These are phyloP conservation scores for Euphorbia lathyris DNA, from an alignment of 345 rosid species.

Conservation along the genomic window DNA sequence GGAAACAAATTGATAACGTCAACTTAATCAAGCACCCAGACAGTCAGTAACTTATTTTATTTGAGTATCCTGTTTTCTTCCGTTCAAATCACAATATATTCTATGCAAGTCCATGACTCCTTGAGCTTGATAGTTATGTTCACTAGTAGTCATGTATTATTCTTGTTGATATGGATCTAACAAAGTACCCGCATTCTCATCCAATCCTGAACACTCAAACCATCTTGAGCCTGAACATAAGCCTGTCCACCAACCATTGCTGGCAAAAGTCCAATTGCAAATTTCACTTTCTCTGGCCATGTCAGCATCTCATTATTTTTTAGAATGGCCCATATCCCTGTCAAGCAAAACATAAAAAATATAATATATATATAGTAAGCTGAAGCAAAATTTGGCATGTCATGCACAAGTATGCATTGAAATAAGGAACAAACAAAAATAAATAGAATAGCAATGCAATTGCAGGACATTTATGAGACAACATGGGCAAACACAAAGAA, in stretches of 20 bases:
- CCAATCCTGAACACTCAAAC: slow-evolving; percentile 77
- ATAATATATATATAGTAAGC: neutral
- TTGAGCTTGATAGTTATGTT: neutral
- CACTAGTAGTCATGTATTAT: neutral
- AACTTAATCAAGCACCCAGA: neutral
- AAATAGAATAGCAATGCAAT: neutral
- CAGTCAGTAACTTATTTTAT: neutral
- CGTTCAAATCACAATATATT: neutral
- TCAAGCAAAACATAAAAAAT: slow-evolving; percentile 17
- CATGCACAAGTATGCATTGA: neutral
- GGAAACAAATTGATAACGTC: neutral
- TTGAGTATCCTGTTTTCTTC: neutral
- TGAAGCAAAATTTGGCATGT: neutral
- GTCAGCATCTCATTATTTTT: slow-evolving; percentile 91
- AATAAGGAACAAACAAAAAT: neutral
- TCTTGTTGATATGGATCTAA: neutral
- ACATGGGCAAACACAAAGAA: neutral
- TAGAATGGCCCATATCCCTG: slow-evolving; percentile 90
- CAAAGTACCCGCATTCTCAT: slow-evolving; percentile 72
- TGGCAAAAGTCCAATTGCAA: slow-evolving; percentile 95
- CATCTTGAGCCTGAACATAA: slow-evolving; percentile 96
- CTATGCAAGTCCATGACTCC: neutral
- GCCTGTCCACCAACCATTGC: slow-evolving; percentile 90
- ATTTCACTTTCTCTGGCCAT: slow-evolving; percentile 94
- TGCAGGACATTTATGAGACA: neutral